Evolutionary conservation across 1,139 yeast species (phyloP), one percentile per base, ranked within the genome.

Genomic region (Taphrina flavorubra): DNA sequence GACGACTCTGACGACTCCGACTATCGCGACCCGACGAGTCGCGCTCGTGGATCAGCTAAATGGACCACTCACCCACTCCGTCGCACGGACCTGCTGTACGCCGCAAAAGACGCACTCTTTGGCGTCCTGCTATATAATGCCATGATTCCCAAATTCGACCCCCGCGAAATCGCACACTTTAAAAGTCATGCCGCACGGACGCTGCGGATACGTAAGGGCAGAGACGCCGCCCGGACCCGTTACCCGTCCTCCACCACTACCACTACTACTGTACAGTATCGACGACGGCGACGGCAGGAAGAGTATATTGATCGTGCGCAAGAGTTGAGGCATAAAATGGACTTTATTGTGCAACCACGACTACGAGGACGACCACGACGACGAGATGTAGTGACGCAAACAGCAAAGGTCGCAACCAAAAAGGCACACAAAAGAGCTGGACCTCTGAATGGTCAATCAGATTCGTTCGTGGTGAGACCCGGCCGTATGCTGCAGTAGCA

Each of bases 81-180:
- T 5, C 10, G 10, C 3, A 10, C 14, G 8, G 62, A 58, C 39
- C 42, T 58, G 7, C 25, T 31, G 31, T 58, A 58, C 34, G 62
- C 62, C 53, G 62, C 62, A 16, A 58, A 58, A 44, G 62, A 58
- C 46, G 62, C 62, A 2, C 39, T 58, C 20, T 58, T 58, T 7
- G 62, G 62, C 13, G n/a, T 31, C 1, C 44, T 58, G 25, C 42
- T 58, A 16, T 58, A 58, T 31, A 42, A 58, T 44, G 36, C 20
- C 18, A 20, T 58, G 39, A 44, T 42, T 1, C 10, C n/a, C 40
- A 42, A 44, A 13, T 58, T 14, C 46, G 20, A 51, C 1, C 25
- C 20, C 18, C 14, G n/a, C 6, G 62, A 58, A 31, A 20, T 58
- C 20, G 4, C 16, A 6, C 18, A n/a, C 1, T 18, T 44, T 18